phyloP scores from a whole-genome alignment of 192 early-diverging fungal species.

The Coemansia asiatica region DNA sequence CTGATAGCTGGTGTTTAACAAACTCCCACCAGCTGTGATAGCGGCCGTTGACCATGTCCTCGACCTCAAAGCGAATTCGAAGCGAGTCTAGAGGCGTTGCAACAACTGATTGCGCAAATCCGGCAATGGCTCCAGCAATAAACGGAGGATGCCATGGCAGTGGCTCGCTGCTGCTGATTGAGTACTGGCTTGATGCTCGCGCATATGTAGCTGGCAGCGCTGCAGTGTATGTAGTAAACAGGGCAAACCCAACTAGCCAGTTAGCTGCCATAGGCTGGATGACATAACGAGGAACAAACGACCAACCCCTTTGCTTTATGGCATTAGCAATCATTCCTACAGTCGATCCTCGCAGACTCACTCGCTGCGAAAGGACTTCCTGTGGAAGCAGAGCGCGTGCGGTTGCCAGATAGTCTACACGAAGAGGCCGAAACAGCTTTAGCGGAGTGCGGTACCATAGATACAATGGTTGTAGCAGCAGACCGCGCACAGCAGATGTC shows the following conservation, averaged over 20 bases:
- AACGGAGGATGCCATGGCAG: slow-evolving; percentile 49
- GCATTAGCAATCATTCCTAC: slow-evolving; percentile 73
- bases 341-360: slow-evolving; percentile 64
- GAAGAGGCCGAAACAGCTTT: slow-evolving; percentile 72
- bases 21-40: slow-evolving; percentile 69
- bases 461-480: slow-evolving; percentile 53
- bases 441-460: slow-evolving; percentile 57
- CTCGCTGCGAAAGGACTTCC: slow-evolving; percentile 33
- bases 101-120: slow-evolving; percentile 70
- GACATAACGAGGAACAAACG: slow-evolving; percentile 68
- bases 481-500: slow-evolving; percentile 46
- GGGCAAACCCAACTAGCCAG: slow-evolving; percentile 68
- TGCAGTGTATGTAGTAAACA: slow-evolving; percentile 72
- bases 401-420: slow-evolving; percentile 78
- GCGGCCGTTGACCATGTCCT: slow-evolving; percentile 68
- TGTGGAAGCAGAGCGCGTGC: slow-evolving; percentile 70
- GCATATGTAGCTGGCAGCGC: slow-evolving; percentile 37
- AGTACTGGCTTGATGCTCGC: slow-evolving; percentile 42
- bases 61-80: slow-evolving; percentile 72
- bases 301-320: slow-evolving; percentile 66
- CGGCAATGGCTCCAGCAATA: slow-evolving; percentile 62
- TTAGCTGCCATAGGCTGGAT: slow-evolving; percentile 74
- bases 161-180: slow-evolving; percentile 24
- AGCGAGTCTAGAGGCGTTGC: slow-evolving; percentile 75
- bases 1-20: slow-evolving; percentile 56